Conservation (phyloP, 2,329 filamentous ascomycete species). For the Lecanosticta acicola region DNA sequence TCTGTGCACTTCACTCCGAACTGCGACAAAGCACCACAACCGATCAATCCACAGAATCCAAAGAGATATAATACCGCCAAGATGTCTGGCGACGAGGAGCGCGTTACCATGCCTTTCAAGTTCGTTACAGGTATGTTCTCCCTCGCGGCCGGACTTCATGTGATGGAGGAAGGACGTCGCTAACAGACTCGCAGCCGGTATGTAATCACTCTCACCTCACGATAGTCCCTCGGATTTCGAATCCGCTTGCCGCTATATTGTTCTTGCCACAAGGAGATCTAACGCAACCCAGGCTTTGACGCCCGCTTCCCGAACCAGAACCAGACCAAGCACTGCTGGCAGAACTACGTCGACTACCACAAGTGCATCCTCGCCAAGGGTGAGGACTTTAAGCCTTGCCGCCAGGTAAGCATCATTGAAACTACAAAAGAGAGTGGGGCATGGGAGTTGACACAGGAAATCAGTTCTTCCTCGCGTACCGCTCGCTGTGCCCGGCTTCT, state of each 20-base stretch:
- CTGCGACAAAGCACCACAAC: constrained; percentile 19
- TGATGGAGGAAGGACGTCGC: constrained; percentile 7
- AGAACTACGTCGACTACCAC: constrained; percentile 99
- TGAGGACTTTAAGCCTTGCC: constrained; percentile 96
- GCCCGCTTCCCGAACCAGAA: constrained; percentile 98
- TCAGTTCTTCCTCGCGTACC: constrained; percentile 96
- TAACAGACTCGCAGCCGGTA: constrained; percentile 31
- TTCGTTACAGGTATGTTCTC: constrained; percentile 86
- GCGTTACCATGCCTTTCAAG: constrained; percentile 99
- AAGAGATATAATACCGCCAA: constrained; percentile 45
- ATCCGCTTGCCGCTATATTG: too few relatives aligned
- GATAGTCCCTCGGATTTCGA: background rate
- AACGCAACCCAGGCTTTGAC: constrained; percentile 69
- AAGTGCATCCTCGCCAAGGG: constrained; percentile 99
- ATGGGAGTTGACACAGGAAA: background rate
- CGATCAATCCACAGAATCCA: constrained; percentile 12
- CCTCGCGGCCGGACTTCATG: constrained; percentile 1
- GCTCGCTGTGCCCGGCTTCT: constrained; percentile 90
- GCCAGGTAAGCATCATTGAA: constrained; percentile 60
- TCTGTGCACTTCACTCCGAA: constrained; percentile 16
- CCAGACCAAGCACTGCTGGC: constrained; percentile 99
- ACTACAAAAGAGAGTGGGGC: background rate
- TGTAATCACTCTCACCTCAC: constrained; percentile 11
- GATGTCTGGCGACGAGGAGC: constrained; percentile 87
- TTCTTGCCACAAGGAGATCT: background rate